Evolutionary conservation across 306 rosid species (phyloP).

Genomic region (Dryas octopetala): DNA sequence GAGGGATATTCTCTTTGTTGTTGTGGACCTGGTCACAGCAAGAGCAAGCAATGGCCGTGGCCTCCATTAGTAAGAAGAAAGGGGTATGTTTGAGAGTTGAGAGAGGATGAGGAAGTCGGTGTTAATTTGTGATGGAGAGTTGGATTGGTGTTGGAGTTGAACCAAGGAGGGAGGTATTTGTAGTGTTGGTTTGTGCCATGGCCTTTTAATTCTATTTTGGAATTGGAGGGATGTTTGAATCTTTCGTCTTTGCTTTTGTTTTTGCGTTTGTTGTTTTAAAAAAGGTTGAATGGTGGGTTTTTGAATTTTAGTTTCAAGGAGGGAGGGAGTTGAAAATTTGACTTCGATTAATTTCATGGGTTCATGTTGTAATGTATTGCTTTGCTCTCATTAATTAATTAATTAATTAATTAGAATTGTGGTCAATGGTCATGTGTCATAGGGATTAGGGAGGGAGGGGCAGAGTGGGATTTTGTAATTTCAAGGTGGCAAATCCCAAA

Average conservation of each 20-base stretch:
- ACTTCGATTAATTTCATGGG: no score
- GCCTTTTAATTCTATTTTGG: background rate
- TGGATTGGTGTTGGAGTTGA: no score
- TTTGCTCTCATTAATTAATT: no score
- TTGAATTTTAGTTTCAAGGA: background rate
- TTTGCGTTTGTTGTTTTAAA: background rate
- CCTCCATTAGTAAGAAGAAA: background rate
- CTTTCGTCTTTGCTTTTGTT: background rate
- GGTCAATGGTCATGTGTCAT: no score
- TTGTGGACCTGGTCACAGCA: background rate
- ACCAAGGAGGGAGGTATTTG: background rate
- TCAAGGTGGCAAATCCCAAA: no score
- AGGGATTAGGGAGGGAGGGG: no score
- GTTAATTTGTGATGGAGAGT: background rate
- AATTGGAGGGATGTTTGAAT: background rate
- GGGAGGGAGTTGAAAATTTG: background rate
- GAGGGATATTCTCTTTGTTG: slow-evolving; percentile 8
- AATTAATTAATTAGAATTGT: no score
- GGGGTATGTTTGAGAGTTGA: background rate
- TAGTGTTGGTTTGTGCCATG: background rate
- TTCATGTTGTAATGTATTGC: no score
- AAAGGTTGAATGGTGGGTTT: background rate
- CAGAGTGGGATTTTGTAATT: no score
- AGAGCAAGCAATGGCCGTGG: background rate
- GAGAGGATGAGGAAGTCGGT: background rate